Percentiles rank a stretch among this genome's conserved stretches.
phyloP scores from a whole-genome alignment of 2,329 filamentous ascomycete species.

The Diaporthe helianthi region DNA sequence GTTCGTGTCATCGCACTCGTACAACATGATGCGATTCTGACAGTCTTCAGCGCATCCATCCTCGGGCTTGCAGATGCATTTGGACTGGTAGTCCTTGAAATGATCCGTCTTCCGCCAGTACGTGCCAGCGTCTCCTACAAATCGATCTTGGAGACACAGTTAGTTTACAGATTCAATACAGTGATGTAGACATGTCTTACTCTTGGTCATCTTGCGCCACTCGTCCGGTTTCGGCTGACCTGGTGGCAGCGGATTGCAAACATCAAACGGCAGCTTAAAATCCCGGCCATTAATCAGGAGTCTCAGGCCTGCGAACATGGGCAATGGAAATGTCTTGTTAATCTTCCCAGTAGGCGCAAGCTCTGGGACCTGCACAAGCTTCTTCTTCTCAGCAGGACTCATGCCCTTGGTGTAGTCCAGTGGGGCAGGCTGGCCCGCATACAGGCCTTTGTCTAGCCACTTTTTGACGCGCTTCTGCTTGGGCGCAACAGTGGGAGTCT shows the following conservation, averaged over 20 bases:
- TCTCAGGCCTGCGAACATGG: conserved; percentile 79
- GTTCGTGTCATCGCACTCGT: conserved; percentile 92
- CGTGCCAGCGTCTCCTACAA: conserved; percentile 81
- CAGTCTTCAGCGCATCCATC: conserved; percentile 88
- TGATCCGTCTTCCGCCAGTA: conserved; percentile 83
- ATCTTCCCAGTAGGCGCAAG: conserved; percentile 53
- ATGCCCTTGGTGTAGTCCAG: conserved; percentile 56
- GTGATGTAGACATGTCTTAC: conserved; percentile 56
- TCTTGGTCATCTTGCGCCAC: conserved; percentile 91
- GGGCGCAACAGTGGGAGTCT: conserved; percentile 45
- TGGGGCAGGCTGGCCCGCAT: conserved; percentile 77
- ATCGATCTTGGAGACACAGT: conserved; percentile 70
- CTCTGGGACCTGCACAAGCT: conserved; percentile 55
- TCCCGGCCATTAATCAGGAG: conserved; percentile 75
- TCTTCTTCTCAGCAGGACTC: conserved; percentile 59
- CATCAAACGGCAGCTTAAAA: conserved; percentile 88
- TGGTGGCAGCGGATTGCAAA: conserved; percentile 85
- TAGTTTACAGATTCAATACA: conserved; percentile 30
- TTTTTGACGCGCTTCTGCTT: conserved; percentile 68
- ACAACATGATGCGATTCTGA: conserved; percentile 95
- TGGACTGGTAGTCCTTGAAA: conserved; percentile 75
- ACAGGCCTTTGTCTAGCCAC: conserved; percentile 84
- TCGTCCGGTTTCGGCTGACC: conserved; percentile 92
- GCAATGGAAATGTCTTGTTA: conserved; percentile 71
- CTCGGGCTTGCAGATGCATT: conserved; percentile 79